Conservation (phyloP, 345 rosid genomes). For the Hibiscus syriacus region DNA sequence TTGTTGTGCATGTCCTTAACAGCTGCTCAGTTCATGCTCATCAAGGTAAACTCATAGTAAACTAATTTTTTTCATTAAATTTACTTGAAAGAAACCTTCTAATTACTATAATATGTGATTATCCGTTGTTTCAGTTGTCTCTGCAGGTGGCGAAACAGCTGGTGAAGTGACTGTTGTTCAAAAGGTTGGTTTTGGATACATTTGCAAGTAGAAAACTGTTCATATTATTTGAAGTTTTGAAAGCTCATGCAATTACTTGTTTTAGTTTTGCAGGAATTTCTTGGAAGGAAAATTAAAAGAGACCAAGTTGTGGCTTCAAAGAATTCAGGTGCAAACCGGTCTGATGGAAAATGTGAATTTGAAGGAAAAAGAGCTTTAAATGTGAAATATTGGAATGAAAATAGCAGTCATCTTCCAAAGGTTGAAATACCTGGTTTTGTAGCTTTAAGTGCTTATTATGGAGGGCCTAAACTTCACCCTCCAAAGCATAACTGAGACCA, state of each 20-base stretch:
- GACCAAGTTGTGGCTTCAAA: slow-evolving; percentile 10
- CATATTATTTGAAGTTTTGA: background rate
- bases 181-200: background rate
- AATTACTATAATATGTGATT: background rate
- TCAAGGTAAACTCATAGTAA: slow-evolving; percentile 18
- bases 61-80: background rate
- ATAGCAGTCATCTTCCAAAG: background rate
- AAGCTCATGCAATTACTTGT: background rate
- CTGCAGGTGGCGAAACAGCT: background rate
- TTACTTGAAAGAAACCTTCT: background rate
- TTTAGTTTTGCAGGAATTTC: slow-evolving; percentile 18
- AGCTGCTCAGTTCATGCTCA: slow-evolving; percentile 24
- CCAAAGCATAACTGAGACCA: slow-evolving; percentile 37
- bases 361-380: slow-evolving; percentile 13
- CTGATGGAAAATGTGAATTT: slow-evolving; percentile 26
- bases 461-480: slow-evolving; percentile 31
- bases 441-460: slow-evolving; percentile 34
- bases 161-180: background rate
- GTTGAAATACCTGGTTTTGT: slow-evolving; percentile 15
- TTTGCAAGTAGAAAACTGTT: background rate
- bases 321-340: slow-evolving; percentile 40
- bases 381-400: slow-evolving; percentile 13
- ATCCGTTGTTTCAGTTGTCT: no score
- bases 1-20: slow-evolving; percentile 15
- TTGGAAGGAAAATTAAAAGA: slow-evolving; percentile 33